phyloP scores from a whole-genome alignment of 2,329 filamentous ascomycete species.

The Talaromyces sp. region DNA sequence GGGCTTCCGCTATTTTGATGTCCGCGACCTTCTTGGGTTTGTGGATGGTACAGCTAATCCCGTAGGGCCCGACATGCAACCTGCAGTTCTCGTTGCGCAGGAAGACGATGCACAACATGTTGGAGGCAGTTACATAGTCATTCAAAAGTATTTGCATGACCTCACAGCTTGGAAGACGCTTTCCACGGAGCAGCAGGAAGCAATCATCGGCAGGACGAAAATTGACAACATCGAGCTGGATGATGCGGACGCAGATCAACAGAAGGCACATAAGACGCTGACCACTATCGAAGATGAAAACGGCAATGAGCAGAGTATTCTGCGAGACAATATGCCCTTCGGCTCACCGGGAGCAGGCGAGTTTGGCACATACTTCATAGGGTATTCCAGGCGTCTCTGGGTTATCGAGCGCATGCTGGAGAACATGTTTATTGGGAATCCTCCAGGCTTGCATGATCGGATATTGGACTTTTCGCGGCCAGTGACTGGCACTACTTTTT shows the following conservation, averaged over 20 bases:
- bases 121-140: slow-evolving; percentile 54
- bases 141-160: slow-evolving; percentile 59
- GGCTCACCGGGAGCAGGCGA: slow-evolving; percentile 51
- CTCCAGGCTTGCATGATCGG: slow-evolving; percentile 54
- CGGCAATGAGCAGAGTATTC: slow-evolving; percentile 52
- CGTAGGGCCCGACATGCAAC: slow-evolving; percentile 43
- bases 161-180: slow-evolving; percentile 48
- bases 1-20: slow-evolving; percentile 60
- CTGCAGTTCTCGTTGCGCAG: slow-evolving; percentile 44
- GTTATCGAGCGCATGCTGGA: slow-evolving; percentile 58
- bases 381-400: slow-evolving; percentile 52
- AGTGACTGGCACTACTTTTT: slow-evolving; percentile 54
- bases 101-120: slow-evolving; percentile 31
- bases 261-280: slow-evolving; percentile 53
- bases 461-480: slow-evolving; percentile 55
- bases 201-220: slow-evolving; percentile 57
- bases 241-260: slow-evolving; percentile 48
- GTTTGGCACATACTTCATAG: slow-evolving; percentile 60
- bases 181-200: slow-evolving; percentile 52
- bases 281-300: slow-evolving; percentile 52
- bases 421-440: slow-evolving; percentile 56
- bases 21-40: slow-evolving; percentile 58
- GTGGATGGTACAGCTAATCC: slow-evolving; percentile 61
- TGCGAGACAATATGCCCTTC: slow-evolving; percentile 62
- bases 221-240: slow-evolving; percentile 57